These are phyloP conservation scores for Saccharata proteae DNA, from an alignment of 2,329 filamentous ascomycete species.

Conservation along the genomic window DNA sequence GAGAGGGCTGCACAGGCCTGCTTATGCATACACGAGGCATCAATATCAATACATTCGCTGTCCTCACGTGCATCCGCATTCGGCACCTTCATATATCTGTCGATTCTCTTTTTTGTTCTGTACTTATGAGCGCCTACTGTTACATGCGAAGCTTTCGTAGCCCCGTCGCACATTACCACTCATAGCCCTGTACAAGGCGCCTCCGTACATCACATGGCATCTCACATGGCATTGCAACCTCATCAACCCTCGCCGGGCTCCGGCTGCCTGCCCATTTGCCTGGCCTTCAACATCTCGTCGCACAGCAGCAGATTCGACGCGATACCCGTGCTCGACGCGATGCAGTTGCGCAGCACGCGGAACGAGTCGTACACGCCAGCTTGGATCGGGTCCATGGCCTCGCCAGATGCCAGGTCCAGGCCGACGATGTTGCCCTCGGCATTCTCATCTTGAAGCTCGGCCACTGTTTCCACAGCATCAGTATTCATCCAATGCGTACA, in stretches of 20 bases:
- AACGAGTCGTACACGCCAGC: constrained; percentile 94
- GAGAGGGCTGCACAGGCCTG: no score
- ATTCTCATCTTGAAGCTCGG: constrained; percentile 74
- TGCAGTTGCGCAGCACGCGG: constrained; percentile 82
- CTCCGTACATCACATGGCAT: no score
- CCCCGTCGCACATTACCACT: no score
- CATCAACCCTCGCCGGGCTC: constrained; percentile 19
- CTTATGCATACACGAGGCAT: no score
- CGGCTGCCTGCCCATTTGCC: constrained; percentile 59
- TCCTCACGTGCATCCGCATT: no score
- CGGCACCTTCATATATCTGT: no score
- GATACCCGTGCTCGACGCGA: constrained; percentile 89
- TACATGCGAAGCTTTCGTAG: no score
- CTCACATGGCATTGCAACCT: no score
- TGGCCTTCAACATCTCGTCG: constrained; percentile 92
- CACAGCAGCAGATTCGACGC: constrained; percentile 90
- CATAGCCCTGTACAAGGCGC: no score
- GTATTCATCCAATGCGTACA: constrained; percentile 1
- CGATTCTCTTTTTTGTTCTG: no score
- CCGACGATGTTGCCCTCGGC: constrained; percentile 76
- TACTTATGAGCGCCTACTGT: no score
- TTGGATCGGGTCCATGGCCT: constrained; percentile 89
- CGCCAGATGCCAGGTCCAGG: constrained; percentile 72
- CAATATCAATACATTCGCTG: no score
- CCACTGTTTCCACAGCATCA: constrained; percentile 45